Conservation (phyloP, 2,329 filamentous ascomycete species). For the Dactylonectria macrodidyma region DNA sequence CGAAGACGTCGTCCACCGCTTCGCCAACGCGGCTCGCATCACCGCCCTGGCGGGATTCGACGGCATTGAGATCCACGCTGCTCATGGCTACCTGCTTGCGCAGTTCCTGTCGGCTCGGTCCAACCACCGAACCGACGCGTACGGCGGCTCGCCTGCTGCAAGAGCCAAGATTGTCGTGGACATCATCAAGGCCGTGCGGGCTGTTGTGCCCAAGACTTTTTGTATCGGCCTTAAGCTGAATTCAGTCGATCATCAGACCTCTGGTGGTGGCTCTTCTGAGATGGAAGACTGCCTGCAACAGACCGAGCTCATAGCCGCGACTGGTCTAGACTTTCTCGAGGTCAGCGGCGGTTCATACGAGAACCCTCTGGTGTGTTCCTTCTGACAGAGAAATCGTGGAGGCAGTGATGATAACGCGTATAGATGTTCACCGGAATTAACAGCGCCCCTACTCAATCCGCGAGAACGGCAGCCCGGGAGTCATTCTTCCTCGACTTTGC, state of each 20-base stretch:
- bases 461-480: constrained; percentile 68
- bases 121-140: constrained; percentile 68
- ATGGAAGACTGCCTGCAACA: constrained; percentile 71
- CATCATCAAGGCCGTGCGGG: constrained; percentile 60
- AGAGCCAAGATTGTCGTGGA: constrained; percentile 67
- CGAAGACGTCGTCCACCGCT: constrained; percentile 64
- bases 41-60: constrained; percentile 62
- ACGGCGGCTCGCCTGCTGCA: constrained; percentile 66
- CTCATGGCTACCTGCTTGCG: constrained; percentile 71
- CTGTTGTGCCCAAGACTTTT: constrained; percentile 57
- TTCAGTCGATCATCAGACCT: constrained; percentile 68
- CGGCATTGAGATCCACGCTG: constrained; percentile 62
- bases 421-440: constrained; percentile 54
- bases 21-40: constrained; percentile 67
- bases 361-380: constrained; percentile 59
- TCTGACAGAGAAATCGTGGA: constrained; percentile 15
- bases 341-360: constrained; percentile 76
- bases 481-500: constrained; percentile 80
- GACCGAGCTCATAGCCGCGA: constrained; percentile 62
- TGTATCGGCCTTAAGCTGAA: constrained; percentile 70
- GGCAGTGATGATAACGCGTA: constrained; percentile 16
- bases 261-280: constrained; percentile 45
- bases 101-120: constrained; percentile 67
- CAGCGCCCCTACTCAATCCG: constrained; percentile 4
- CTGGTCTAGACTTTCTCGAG: constrained; percentile 77